Conservation (phyloP, 2,329 filamentous ascomycete species). For the Apiospora kogelbergensis region DNA sequence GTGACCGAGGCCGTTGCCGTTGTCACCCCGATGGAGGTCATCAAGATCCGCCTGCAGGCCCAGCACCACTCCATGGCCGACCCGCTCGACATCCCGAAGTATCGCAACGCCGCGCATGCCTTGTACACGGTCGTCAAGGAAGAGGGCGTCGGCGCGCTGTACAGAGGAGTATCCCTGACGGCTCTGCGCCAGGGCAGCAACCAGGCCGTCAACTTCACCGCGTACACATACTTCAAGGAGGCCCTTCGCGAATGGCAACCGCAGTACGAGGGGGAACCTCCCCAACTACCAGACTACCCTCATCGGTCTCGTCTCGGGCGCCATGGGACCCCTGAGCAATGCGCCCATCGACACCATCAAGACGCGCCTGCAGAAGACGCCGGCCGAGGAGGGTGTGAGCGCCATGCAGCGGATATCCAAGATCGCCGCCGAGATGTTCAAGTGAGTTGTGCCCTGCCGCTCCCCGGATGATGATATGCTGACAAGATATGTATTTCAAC, state of each 20-base stretch:
- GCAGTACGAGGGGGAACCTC: constrained; percentile 62
- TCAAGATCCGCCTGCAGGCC: constrained; percentile 97
- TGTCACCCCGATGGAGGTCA: constrained; percentile 97
- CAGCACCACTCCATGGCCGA: constrained; percentile 98
- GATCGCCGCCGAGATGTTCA: constrained; percentile 85
- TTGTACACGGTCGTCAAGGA: constrained; percentile 88
- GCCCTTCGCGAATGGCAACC: constrained; percentile 72
- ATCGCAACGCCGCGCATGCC: constrained; percentile 85
- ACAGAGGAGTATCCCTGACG: constrained; percentile 90
- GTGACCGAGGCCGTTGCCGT: constrained; percentile 95
- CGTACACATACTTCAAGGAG: constrained; percentile 91
- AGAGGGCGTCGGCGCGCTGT: constrained; percentile 84
- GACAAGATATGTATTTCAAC: constrained; percentile 18
- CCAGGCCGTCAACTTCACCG: constrained; percentile 98
- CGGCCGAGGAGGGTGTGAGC: constrained; percentile 76
- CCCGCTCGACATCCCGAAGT: constrained; percentile 93
- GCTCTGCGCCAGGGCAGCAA: constrained; percentile 94
- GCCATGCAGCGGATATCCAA: constrained; percentile 74
- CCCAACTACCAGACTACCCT: constrained; percentile 88
- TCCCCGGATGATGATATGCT: neutral
- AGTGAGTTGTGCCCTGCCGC: constrained; percentile 43
- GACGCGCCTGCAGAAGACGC: constrained; percentile 89
- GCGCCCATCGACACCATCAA: constrained; percentile 99
- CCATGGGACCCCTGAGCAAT: constrained; percentile 94
- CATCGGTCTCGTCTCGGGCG: constrained; percentile 87